Conservation (phyloP, 768 basidiomycete genomes). For the Kwoniella bestiolae region DNA sequence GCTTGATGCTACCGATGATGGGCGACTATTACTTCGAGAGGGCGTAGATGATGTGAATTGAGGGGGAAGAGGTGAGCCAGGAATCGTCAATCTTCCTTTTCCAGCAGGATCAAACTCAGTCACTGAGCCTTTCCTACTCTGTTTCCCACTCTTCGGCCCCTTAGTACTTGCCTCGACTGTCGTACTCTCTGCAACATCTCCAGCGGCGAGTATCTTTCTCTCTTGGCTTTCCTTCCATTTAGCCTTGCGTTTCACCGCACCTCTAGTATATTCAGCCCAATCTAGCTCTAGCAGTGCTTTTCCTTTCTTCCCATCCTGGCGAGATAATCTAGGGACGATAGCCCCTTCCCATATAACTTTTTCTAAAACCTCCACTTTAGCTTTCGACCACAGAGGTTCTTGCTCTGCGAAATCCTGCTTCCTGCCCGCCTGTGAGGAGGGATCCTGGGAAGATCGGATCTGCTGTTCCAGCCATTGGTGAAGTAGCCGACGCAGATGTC, state of each 20-base stretch:
- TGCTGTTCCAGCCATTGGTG: conserved; percentile 50
- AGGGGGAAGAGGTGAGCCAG: conserved; percentile 9
- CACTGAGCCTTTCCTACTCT: background rate
- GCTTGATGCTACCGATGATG: conserved; percentile 20
- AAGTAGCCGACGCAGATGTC: conserved; percentile 35
- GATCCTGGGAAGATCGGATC: conserved; percentile 1
- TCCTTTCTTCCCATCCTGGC: background rate
- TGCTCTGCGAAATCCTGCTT: background rate
- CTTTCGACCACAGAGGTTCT: conserved; percentile 33
- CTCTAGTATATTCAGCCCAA: conserved; percentile 31
- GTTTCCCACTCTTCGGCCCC: background rate
- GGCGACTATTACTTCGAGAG: background rate
- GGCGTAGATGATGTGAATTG: conserved; percentile 1
- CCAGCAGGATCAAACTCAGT: background rate
- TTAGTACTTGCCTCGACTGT: background rate
- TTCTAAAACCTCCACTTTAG: conserved; percentile 28
- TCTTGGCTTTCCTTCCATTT: conserved; percentile 23
- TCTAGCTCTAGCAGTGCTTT: conserved; percentile 34
- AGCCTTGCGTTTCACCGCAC: conserved; percentile 20
- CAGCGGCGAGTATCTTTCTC: background rate
- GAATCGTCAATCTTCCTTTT: background rate
- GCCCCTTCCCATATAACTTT: conserved; percentile 36
- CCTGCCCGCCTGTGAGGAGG: conserved; percentile 19
- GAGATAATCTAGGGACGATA: conserved; percentile 4
- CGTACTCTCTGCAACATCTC: background rate